These are phyloP conservation scores for Penicillium sp. DNA, from an alignment of 2,329 filamentous ascomycete species.

Conservation along the genomic window DNA sequence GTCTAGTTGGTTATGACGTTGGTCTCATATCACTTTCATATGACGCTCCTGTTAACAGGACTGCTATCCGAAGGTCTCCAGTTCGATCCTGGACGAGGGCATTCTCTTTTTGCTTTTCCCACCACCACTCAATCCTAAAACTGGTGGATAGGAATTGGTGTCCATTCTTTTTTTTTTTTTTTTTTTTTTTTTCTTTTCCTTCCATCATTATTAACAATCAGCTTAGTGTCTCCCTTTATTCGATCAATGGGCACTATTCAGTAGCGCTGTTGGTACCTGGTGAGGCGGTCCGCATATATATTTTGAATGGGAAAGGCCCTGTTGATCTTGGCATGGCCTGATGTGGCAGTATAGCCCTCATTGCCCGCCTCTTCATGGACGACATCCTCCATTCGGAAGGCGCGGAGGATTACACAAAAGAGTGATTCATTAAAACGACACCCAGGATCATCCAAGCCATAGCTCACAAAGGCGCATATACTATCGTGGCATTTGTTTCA, in stretches of 20 bases:
- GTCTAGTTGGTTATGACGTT: constrained; percentile 28
- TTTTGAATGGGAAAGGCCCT: no score
- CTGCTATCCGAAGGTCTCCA: constrained; percentile 27
- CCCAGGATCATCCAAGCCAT: neutral
- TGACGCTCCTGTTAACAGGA: constrained; percentile 25
- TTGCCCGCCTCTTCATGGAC: neutral
- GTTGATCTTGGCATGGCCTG: neutral
- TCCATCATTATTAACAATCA: no score
- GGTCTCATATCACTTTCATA: constrained; percentile 23
- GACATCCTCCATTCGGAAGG: neutral
- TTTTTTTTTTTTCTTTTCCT: no score
- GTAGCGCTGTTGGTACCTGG: no score
- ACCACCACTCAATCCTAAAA: neutral
- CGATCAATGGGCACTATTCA: neutral
- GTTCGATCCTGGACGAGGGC: constrained; percentile 27
- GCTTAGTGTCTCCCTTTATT: no score
- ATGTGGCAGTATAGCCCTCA: neutral
- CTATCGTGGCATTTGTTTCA: neutral
- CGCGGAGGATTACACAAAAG: neutral
- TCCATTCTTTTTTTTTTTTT: no score
- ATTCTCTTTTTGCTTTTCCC: constrained; percentile 1
- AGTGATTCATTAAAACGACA: neutral
- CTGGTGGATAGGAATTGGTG: neutral
- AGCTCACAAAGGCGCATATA: rapidly evolving
- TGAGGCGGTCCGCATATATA: no score